A percentile compares a stretch with the other conserved stretches of the same genome.
Conservation (phyloP, 148 eudicot species). For the Amaranthus hypochondriacus region DNA sequence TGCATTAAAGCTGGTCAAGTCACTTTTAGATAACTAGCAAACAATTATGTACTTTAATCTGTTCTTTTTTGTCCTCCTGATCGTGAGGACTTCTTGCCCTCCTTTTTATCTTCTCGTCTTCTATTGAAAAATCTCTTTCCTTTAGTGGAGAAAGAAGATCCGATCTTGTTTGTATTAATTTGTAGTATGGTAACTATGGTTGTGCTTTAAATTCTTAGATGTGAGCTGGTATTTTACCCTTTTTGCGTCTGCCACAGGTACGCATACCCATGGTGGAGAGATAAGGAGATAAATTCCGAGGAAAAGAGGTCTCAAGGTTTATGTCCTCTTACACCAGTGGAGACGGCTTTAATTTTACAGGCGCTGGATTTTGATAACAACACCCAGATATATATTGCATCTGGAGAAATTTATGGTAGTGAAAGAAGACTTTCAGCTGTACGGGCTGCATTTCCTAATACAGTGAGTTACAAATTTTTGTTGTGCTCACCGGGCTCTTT, state of each 20-base stretch:
- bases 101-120: no score
- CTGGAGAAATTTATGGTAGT: conserved; percentile 94
- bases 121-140: no score
- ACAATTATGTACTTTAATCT: not conserved
- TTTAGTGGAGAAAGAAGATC: no score
- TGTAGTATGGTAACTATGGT: no score
- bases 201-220: not conserved
- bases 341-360: conserved; percentile 61
- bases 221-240: conserved; percentile 7
- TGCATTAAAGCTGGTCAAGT: not conserved
- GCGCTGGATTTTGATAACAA: conserved; percentile 68
- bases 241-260: conserved; percentile 38
- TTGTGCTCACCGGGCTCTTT: conserved; percentile 1
- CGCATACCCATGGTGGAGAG: conserved; percentile 99
- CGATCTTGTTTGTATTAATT: no score
- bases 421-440: conserved; percentile 70
- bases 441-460: conserved; percentile 66
- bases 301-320: conserved; percentile 78
- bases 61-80: not conserved
- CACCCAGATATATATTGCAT: conserved; percentile 87
- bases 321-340: conserved; percentile 98
- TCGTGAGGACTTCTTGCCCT: no score
- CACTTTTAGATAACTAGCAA: not conserved
- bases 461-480: conserved; percentile 44
- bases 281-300: conserved; percentile 84